phyloP scores from a whole-genome alignment of 1,139 yeast species.

The Yamadazyma sp. region DNA sequence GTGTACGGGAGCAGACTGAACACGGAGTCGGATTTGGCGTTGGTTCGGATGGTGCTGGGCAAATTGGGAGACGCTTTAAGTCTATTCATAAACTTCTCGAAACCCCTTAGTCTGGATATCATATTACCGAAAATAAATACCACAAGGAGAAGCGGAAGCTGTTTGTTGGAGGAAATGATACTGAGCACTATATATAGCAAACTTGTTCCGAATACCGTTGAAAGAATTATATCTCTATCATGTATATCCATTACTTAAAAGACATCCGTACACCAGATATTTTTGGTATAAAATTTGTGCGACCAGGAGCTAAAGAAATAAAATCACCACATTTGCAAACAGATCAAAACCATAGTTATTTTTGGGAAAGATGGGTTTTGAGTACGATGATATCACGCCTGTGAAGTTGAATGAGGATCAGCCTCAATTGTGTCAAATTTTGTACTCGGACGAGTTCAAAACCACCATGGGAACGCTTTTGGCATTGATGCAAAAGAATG shows the following conservation, averaged over 20 bases:
- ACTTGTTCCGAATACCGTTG: slow-evolving; percentile 11
- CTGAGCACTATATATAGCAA: slow-evolving; percentile 12
- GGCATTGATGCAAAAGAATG: slow-evolving; percentile 59
- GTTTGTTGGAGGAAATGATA: slow-evolving; percentile 18
- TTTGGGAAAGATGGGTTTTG: background rate
- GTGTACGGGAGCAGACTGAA: slow-evolving; percentile 9
- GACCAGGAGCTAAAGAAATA: background rate
- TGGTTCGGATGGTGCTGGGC: slow-evolving; percentile 2
- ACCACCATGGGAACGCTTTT: slow-evolving; percentile 60
- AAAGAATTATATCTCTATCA: slow-evolving; percentile 11
- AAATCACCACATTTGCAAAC: background rate
- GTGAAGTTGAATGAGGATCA: slow-evolving; percentile 45
- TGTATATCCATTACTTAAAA: slow-evolving; percentile 9
- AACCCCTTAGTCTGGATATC: slow-evolving; percentile 26
- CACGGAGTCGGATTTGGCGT: slow-evolving; percentile 3
- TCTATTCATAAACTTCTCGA: slow-evolving; percentile 8
- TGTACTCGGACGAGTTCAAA: slow-evolving; percentile 73
- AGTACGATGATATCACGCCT: slow-evolving; percentile 41
- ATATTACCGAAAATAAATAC: slow-evolving; percentile 34
- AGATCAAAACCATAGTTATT: too few species aligned
- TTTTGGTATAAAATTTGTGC: background rate
- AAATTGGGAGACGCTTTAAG: slow-evolving; percentile 3
- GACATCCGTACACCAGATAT: background rate
- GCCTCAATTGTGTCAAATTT: slow-evolving; percentile 67
- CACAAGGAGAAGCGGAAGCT: slow-evolving; percentile 28